These are phyloP conservation scores for Leucocoprinus sp. DNA, from an alignment of 768 basidiomycete species.

Conservation along the genomic window DNA sequence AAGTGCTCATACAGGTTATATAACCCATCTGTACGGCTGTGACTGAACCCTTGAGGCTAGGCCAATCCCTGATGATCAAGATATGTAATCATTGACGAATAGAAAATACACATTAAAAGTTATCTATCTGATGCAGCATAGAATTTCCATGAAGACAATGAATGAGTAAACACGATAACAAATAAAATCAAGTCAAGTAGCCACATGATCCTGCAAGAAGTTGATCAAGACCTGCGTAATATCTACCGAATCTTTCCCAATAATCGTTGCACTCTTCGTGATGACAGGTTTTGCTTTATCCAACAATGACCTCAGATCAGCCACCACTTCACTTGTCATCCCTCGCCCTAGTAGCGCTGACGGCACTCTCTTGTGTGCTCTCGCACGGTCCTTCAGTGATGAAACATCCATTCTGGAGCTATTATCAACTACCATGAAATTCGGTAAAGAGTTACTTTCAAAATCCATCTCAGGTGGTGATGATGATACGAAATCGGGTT, in stretches of 20 bases:
- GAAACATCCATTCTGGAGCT: conserved; percentile 18
- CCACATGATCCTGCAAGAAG: conserved; percentile 60
- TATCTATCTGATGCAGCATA: conserved; percentile 2
- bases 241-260: conserved; percentile 42
- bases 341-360: conserved; percentile 56
- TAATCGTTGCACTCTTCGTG: conserved; percentile 44
- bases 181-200: conserved; percentile 24
- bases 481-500: conserved; percentile 53
- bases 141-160: conserved; percentile 11
- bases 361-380: conserved; percentile 33
- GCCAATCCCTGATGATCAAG: neutral
- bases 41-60: neutral
- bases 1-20: neutral
- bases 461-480: conserved; percentile 31
- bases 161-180: conserved; percentile 8
- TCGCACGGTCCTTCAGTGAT: conserved; percentile 24
- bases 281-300: conserved; percentile 58
- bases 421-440: conserved; percentile 30
- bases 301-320: conserved; percentile 60
- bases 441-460: conserved; percentile 25
- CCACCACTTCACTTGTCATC: conserved; percentile 74
- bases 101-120: neutral
- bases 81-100: too few species aligned
- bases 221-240: conserved; percentile 50
- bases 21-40: neutral